Evolutionary conservation across 176 grass and related monocot genomes (phyloP).

Genomic region (Oryza punctata): DNA sequence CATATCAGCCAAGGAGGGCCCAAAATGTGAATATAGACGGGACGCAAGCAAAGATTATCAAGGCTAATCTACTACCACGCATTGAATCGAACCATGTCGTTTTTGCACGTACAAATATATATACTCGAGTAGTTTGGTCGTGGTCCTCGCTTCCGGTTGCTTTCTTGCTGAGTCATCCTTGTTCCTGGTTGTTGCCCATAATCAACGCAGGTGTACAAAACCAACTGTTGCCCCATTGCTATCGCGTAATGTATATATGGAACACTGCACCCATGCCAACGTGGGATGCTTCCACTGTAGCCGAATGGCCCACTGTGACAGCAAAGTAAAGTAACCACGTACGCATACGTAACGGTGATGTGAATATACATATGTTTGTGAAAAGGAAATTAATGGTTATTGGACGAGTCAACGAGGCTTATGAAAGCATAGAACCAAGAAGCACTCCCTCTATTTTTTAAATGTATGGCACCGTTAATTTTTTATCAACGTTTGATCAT

Average conservation of each 20-base stretch:
- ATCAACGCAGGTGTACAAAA: background rate
- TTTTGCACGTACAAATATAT: background rate
- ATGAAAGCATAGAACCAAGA: too few relatives aligned
- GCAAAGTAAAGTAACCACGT: too few relatives aligned
- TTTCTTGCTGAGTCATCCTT: slow-evolving; percentile 36
- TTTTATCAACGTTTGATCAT: too few relatives aligned
- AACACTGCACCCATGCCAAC: background rate
- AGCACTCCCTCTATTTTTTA: too few relatives aligned
- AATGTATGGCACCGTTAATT: too few relatives aligned
- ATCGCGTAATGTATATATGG: background rate
- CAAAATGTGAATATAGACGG: background rate
- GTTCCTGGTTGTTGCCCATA: slow-evolving; percentile 1
- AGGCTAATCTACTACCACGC: background rate
- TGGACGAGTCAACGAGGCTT: too few relatives aligned
- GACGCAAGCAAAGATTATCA: background rate
- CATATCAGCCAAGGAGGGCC: too few relatives aligned
- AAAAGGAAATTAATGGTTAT: too few relatives aligned
- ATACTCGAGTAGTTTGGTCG: background rate
- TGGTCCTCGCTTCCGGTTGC: slow-evolving; percentile 1
- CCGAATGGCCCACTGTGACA: too few relatives aligned
- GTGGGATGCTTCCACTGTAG: background rate
- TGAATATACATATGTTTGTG: too few relatives aligned
- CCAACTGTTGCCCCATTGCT: slow-evolving; percentile 13
- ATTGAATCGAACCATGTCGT: background rate
- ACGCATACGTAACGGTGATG: too few relatives aligned